Evolutionary conservation across 2,329 filamentous ascomycete genomes (phyloP).

Genomic region (Epichloe uncinata): DNA sequence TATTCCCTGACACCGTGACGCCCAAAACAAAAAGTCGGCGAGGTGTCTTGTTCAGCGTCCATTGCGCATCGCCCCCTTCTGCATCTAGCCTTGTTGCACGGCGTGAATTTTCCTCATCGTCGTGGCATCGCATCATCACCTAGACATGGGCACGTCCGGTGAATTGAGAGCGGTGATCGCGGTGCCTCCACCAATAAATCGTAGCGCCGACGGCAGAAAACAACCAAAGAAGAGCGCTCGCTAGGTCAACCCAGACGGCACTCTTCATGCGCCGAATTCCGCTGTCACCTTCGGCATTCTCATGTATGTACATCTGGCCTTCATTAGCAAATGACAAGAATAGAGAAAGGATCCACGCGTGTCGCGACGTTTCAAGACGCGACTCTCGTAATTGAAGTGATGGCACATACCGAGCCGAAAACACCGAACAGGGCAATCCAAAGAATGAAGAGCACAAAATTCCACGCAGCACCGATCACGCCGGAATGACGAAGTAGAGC

Average conservation of each 20-base stretch:
- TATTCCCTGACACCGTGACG: constrained; percentile 1
- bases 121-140: constrained; percentile 8
- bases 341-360: background rate
- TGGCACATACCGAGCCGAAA: constrained; percentile 50
- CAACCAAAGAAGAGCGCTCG: constrained; percentile 65
- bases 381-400: background rate
- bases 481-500: constrained; percentile 39
- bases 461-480: constrained; percentile 49
- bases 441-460: constrained; percentile 58
- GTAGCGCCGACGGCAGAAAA: constrained; percentile 42
- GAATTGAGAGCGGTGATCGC: constrained; percentile 38
- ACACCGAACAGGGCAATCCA: constrained; percentile 75
- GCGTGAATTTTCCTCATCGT: background rate
- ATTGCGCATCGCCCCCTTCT: background rate
- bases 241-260: constrained; percentile 72
- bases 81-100: background rate
- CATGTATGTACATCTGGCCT: constrained; percentile 53
- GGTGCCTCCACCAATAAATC: constrained; percentile 45
- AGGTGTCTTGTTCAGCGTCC: background rate
- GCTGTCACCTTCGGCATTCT: constrained; percentile 47
- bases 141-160: constrained; percentile 45
- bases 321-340: background rate
- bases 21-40: constrained; percentile 4
- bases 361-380: background rate
- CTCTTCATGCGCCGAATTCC: constrained; percentile 68